These are phyloP conservation scores for Penicillium sp. DNA, from an alignment of 2,329 filamentous ascomycete species.

Conservation along the genomic window DNA sequence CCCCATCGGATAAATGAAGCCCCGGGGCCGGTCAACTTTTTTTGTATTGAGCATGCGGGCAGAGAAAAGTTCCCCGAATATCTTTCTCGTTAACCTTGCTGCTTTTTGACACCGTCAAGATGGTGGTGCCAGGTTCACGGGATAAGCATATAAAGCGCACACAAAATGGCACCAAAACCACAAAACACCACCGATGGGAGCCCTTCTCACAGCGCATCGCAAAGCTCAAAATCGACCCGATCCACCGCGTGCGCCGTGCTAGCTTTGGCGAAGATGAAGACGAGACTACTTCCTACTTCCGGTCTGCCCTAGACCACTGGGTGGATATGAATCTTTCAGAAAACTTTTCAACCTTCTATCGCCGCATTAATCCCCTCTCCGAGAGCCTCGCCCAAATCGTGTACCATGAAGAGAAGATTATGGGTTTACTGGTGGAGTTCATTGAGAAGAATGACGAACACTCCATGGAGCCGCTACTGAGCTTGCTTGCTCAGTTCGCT, in stretches of 20 bases:
- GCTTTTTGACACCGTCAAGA: constrained; percentile 30
- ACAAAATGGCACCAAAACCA: constrained; percentile 69
- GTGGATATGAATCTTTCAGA: constrained; percentile 85
- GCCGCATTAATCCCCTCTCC: constrained; percentile 72
- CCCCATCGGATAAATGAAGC: constrained; percentile 32
- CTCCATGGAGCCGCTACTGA: constrained; percentile 80
- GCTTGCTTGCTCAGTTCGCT: constrained; percentile 89
- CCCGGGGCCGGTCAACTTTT: constrained; percentile 39
- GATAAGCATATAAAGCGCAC: constrained; percentile 65
- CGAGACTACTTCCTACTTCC: constrained; percentile 81
- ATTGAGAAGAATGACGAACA: constrained; percentile 76
- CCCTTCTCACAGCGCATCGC: constrained; percentile 87
- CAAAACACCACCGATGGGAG: constrained; percentile 86
- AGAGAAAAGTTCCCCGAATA: constrained; percentile 20
- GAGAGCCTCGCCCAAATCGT: constrained; percentile 91
- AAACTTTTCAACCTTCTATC: constrained; percentile 73
- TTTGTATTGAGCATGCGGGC: constrained; percentile 30
- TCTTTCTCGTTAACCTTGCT: constrained; percentile 27
- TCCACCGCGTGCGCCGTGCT: constrained; percentile 79
- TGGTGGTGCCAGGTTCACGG: constrained; percentile 62
- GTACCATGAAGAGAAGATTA: constrained; percentile 83
- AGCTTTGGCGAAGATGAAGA: constrained; percentile 78
- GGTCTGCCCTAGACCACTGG: constrained; percentile 82
- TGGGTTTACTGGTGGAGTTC: constrained; percentile 71
- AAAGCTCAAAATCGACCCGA: constrained; percentile 88